Evolutionary conservation across 179 eudicot species (phyloP), one percentile per base, ranked within the genome.

Genomic region (Sideroxylon spinosum): DNA sequence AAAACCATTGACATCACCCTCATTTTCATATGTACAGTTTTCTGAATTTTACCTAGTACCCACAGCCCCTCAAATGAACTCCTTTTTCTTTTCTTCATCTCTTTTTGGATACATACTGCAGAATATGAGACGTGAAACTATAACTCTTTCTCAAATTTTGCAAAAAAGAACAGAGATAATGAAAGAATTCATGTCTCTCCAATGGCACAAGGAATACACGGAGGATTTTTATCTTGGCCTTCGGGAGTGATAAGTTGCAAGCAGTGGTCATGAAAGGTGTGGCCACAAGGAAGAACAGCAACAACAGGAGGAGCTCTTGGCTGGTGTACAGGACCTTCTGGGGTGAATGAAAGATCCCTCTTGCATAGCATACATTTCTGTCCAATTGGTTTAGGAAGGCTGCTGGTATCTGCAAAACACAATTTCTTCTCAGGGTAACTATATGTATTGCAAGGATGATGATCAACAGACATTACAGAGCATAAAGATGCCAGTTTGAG

Each of bases 161-260:
- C 44, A 37, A 74, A 60, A 29, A 37, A 37, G 44, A 78, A n/a
- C n/a, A 56, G 10, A 44, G 76, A 23, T 11, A 37, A 19, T 20
- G 22, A 20, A 20, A 68, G 25, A 78, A 62, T 61, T 81, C 82
- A 86, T 20, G 52, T 66, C 68, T 88, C 90, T 32, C 89, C 90
- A 75, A 92, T 62, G 65, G 90, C 93, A 63, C 97, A 92, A 76
- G 97, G 94, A 65, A 92, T 86, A 87, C 97, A 92, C 37, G 92
- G 92, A 68, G 97, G 97, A 76, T 82, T 61, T 71, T 85, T 82
- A 0, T 80, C 46, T 71, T 88, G 88, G 81, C 84, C 89, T 53
- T 78, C 46, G 1, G 92, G 89, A 56, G 91, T 90, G 73, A 88
- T 92, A 13, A 12, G 81, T 32, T 69, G 69, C 86, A 92, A 68